Evolutionary conservation across 768 basidiomycete genomes (phyloP).

Genomic region (Cantharellus cinnabarinus): DNA sequence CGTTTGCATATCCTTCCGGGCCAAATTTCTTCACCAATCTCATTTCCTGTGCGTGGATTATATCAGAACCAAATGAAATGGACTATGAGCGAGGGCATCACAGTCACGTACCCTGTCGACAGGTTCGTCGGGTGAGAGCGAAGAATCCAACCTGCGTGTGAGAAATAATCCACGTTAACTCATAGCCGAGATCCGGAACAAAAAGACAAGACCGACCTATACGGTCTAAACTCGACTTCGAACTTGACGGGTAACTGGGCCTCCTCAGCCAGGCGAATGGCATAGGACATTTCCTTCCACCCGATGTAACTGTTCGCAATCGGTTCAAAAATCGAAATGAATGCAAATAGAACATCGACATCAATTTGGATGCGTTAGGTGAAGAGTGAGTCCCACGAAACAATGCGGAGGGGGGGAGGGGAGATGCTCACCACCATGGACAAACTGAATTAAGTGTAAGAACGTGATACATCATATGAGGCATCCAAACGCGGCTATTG

Average conservation of each 20-base stretch:
- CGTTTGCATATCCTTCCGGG: slow-evolving; percentile 25
- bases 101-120: slow-evolving; percentile 7
- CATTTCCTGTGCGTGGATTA: not conserved
- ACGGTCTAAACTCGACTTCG: slow-evolving; percentile 29
- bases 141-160: slow-evolving; percentile 17
- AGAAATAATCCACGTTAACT: no score
- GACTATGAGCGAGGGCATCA: not conserved
- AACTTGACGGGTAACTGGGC: slow-evolving; percentile 14
- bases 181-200: no score
- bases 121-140: slow-evolving; percentile 15
- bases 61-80: not conserved
- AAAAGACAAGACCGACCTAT: slow-evolving; percentile 9
- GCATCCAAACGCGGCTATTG: no score
- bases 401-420: no score
- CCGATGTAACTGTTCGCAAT: slow-evolving; percentile 6
- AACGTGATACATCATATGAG: no score
- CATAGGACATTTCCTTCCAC: slow-evolving; percentile 20
- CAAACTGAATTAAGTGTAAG: no score
- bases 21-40: slow-evolving; percentile 24
- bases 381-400: no score
- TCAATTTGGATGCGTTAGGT: no score
- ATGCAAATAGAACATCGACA: no score
- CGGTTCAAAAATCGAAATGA: no score
- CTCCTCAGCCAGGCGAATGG: slow-evolving; percentile 14
- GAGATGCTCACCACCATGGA: no score